Percentiles rank a stretch among this genome's conserved stretches.
These are phyloP conservation scores for Monosporascus sp. DNA, from an alignment of 2,329 filamentous ascomycete genomes.

Conservation along the genomic window DNA sequence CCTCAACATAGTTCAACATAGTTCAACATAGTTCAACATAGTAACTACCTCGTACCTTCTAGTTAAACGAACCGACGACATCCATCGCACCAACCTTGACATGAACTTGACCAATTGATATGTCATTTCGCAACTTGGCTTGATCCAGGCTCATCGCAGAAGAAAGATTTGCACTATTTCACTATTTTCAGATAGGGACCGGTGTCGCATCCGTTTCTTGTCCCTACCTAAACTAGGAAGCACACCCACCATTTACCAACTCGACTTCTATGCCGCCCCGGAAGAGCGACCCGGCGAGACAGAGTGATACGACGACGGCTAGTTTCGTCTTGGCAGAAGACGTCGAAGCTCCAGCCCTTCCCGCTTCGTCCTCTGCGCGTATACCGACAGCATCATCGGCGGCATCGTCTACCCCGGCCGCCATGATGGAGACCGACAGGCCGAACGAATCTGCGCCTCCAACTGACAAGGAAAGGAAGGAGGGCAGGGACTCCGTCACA, in stretches of 20 bases:
- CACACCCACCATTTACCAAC: slow-evolving; percentile 2
- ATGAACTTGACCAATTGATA: no score
- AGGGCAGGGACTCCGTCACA: slow-evolving; percentile 31
- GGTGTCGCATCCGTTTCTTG: not conserved
- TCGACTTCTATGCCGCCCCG: slow-evolving; percentile 45
- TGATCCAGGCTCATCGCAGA: no score
- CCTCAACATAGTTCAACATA: no score
- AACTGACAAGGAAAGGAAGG: slow-evolving; percentile 30
- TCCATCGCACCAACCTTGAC: no score
- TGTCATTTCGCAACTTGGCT: no score
- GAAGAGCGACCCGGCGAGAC: slow-evolving; percentile 45
- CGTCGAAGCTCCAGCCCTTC: slow-evolving; percentile 16
- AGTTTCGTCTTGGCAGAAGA: slow-evolving; percentile 41
- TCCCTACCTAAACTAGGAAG: not conserved
- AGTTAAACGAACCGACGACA: not conserved
- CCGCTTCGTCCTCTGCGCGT: slow-evolving; percentile 15
- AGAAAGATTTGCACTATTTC: no score
- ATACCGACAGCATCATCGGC: slow-evolving; percentile 17
- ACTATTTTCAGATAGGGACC: no score
- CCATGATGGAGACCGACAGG: slow-evolving; percentile 32
- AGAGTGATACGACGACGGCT: slow-evolving; percentile 42
- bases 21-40: no score
- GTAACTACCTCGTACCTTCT: not conserved
- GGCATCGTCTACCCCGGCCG: slow-evolving; percentile 15
- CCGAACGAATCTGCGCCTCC: slow-evolving; percentile 15